Base-by-base conservation (phyloP, 2,329 filamentous ascomycete species). In the Teratosphaeria pseudoeucalypti region DNA sequence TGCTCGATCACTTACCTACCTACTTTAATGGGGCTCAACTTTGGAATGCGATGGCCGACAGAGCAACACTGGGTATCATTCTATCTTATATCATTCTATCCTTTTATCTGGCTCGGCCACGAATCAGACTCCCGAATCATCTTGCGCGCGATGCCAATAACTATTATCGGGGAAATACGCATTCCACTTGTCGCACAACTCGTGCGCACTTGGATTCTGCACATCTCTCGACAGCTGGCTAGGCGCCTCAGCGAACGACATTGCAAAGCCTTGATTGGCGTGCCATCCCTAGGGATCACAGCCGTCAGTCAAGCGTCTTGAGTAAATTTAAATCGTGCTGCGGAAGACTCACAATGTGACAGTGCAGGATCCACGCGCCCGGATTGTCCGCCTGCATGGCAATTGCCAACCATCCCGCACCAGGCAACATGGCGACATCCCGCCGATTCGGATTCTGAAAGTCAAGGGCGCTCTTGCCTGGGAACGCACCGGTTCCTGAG, bases 381-480 rank as follows among this genome's bases (percentile, higher is more conserved):
- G 69, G 69, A 56, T 71, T 71, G 54, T 71, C 66, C 3, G 65
- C 65, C 43, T 64, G 59, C 54, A 71, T 71, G 10, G 61, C 68
- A 32, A 71, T 57, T 1, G 66, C 67, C n/a, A 70, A 57, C 60
- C 66, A 69, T 9, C 69, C 69, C 16, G 62, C 67, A 14, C 39
- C 61, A 54, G 54, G 67, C 52, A 71, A 61, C 52, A 66, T 61
- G 0, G 69, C 69, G 3, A 68, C 66, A 55, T 71, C 69, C 5
- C 69, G 61, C 10, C 69, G 63, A n/a, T 66, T 64, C 16, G 69
- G 69, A 52, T 70, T 69, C 32, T 65, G 65, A 10, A 77, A 66
- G 6, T 68, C 27, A 19, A 63, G 39, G 56, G 70, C 62, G 1
- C 60, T 59, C 53, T 54, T 32, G 34, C 34, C 27, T 6, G 53